Evolutionary conservation across 1,284 basidiomycete species (phyloP), one percentile per base, ranked within the genome.

Genomic region (Cutaneotrichosporon cavernicola): DNA sequence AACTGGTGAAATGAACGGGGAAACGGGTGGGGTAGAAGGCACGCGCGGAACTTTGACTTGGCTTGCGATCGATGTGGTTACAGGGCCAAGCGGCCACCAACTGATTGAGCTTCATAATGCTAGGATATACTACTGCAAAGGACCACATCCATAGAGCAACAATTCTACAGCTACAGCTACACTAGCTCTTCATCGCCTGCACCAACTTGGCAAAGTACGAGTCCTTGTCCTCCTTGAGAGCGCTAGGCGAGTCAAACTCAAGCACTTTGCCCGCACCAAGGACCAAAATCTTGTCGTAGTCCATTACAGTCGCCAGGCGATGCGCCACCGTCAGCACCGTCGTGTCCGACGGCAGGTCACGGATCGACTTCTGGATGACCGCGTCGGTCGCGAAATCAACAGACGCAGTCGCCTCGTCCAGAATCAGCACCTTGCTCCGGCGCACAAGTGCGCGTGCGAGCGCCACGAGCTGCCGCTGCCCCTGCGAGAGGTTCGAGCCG

Each of bases 401-500:
- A 18, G 75, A 76, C 26, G 78, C 78, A 11, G 81, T 82, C 2
- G 82, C 81, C 71, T 86, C 85, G 70, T 86, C 85, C 53, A 86
- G 75, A 5, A 86, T 80, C 18, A 85, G 71, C 31, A 86, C 80
- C 71, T 82, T 85, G 63, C 81, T 81, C 62, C 78, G 70, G 63
- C 84, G 73, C 1, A 85, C 79, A 59, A 86, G 78, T 0, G 85
- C 86, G 49, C 84, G 78, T 0, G 86, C 85, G 5, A 85, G 78
- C 0, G 84, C 83, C 18, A 83, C 78, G n/a, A 85, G 86, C 73
- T 90, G 89, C 5, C 89, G 82, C 72, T 90, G 88, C 3, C 89
- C 89, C 40, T 89, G 86, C 1, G 85, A 87, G 32, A 90, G 80
- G 71, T 90, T 90, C 16, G 82, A 76, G 6, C 89, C 88, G 0